A percentile compares a stretch with the other conserved stretches of the same genome.
Evolutionary conservation across 768 basidiomycete genomes (phyloP).

Genomic region (Rhizopogon salebrosus): DNA sequence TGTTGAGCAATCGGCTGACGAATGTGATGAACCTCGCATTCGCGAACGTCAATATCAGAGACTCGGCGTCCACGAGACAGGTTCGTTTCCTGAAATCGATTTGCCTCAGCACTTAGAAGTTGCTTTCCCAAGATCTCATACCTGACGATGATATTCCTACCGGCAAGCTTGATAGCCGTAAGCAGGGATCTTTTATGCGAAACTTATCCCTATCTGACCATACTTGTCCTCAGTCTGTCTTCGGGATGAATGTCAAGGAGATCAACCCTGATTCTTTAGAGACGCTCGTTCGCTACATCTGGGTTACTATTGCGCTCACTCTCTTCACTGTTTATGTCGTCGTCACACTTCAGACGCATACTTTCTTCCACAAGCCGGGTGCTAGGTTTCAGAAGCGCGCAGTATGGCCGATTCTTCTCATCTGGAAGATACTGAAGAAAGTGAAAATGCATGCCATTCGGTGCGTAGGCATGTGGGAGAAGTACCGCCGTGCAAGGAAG

Average conservation of each 20-base stretch:
- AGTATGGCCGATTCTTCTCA: conserved; percentile 17
- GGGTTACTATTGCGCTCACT: conserved; percentile 41
- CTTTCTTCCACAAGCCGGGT: conserved; percentile 12
- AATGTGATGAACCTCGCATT: conserved; percentile 40
- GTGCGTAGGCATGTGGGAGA: no score
- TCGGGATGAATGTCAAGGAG: conserved; percentile 54
- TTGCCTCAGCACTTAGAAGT: conserved; percentile 3
- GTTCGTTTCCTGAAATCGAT: conserved; percentile 19
- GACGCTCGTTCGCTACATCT: conserved; percentile 35
- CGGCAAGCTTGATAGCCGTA: conserved; percentile 41
- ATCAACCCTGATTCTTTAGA: conserved; percentile 27
- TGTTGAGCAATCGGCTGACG: conserved; percentile 24
- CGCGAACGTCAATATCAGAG: conserved; percentile 50
- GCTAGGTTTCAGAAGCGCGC: conserved; percentile 16
- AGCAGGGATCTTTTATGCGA: background rate
- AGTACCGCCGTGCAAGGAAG: no score
- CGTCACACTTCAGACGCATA: conserved; percentile 42
- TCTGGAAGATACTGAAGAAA: background rate
- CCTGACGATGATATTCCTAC: conserved; percentile 58
- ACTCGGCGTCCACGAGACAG: conserved; percentile 36
- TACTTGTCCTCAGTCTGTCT: conserved; percentile 32
- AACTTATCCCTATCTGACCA: background rate
- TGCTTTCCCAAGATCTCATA: conserved; percentile 31
- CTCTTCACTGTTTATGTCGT: conserved; percentile 48
- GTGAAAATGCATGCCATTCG: no score